These are phyloP conservation scores for Magnaporthales sp. DNA, from an alignment of 2,329 filamentous ascomycete species.

Conservation along the genomic window DNA sequence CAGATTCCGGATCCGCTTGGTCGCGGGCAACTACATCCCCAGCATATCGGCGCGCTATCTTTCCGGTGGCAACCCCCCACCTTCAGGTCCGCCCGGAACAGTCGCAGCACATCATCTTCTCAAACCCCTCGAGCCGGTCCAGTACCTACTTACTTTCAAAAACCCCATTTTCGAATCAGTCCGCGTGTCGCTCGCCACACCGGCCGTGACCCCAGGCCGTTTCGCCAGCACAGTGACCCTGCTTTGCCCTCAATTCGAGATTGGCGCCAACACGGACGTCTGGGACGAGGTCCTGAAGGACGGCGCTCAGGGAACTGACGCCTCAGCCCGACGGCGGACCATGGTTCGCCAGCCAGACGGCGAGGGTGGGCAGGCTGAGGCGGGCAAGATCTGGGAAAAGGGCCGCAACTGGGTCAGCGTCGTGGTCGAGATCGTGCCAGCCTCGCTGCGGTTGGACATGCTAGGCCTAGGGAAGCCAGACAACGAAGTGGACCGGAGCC, in stretches of 20 bases:
- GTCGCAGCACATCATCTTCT: constrained; percentile 26
- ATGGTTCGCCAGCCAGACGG: constrained; percentile 13
- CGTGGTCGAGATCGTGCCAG: constrained; percentile 78
- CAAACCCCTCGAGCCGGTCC: constrained; percentile 53
- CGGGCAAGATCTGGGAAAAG: constrained; percentile 92
- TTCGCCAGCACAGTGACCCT: constrained; percentile 79
- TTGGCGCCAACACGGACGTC: constrained; percentile 81
- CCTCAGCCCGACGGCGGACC: constrained; percentile 7
- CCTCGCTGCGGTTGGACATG: constrained; percentile 36
- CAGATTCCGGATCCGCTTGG: constrained; percentile 84
- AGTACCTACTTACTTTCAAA: constrained; percentile 82
- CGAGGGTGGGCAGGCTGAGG: constrained; percentile 51
- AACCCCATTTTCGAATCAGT: constrained; percentile 93
- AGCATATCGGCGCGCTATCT: constrained; percentile 57
- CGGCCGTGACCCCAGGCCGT: constrained; percentile 66
- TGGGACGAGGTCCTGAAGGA: constrained; percentile 81
- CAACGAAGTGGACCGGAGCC: constrained; percentile 31
- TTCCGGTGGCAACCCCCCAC: constrained; percentile 11
- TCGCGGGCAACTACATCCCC: constrained; percentile 84
- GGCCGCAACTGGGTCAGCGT: constrained; percentile 94
- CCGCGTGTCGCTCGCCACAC: constrained; percentile 79
- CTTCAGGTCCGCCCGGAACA: constrained; percentile 6
- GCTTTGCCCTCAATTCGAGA: constrained; percentile 86
- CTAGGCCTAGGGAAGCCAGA: constrained; percentile 17
- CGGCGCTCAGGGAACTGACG: neutral